Evolutionary conservation across 345 rosid genomes (phyloP).

Genomic region (Pistacia vera): DNA sequence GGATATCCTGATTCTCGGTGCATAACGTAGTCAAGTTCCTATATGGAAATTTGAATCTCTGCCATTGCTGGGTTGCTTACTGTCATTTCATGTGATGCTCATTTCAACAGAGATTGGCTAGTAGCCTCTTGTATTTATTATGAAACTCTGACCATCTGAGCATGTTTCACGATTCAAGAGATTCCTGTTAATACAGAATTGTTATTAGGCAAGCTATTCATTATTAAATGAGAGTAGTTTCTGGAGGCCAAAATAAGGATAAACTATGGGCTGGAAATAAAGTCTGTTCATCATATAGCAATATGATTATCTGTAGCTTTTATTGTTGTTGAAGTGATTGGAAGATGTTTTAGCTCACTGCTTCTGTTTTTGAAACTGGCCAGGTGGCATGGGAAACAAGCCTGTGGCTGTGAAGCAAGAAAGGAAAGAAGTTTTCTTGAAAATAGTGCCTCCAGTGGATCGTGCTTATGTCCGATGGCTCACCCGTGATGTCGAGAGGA

Average conservation of each 20-base stretch:
- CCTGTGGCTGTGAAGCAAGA: slow-evolving; percentile 57
- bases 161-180: background rate
- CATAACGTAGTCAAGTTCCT: background rate
- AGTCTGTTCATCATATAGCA: background rate
- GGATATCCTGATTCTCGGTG: background rate
- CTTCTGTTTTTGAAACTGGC: slow-evolving; percentile 12
- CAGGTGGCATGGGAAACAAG: slow-evolving; percentile 71
- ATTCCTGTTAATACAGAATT: background rate
- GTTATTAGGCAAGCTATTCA: background rate
- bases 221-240: background rate
- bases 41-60: background rate
- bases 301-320: background rate
- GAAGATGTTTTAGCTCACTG: background rate
- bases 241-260: background rate
- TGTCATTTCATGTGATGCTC: background rate
- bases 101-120: background rate
- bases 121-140: background rate
- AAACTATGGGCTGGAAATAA: background rate
- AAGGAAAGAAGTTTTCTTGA: slow-evolving; percentile 53
- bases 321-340: background rate
- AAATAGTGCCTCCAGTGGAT: slow-evolving; percentile 71
- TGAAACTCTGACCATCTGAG: background rate
- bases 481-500: slow-evolving; percentile 69
- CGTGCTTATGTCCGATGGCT: slow-evolving; percentile 69
- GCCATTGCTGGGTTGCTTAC: background rate